Evolutionary conservation across 495 filamentous ascomycete genomes (phyloP).

Genomic region (Stereocaulon alpinum): DNA sequence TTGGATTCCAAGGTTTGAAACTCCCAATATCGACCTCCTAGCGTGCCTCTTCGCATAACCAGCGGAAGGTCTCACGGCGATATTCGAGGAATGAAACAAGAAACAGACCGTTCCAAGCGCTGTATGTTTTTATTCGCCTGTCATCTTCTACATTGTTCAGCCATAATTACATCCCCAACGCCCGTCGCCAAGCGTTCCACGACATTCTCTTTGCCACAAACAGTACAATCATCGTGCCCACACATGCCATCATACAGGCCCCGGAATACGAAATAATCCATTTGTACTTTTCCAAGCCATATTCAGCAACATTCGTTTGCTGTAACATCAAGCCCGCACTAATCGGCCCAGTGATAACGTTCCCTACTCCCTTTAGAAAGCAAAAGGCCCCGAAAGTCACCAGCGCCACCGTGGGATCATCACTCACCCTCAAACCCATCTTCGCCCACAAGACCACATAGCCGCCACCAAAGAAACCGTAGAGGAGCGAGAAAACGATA

Average conservation of each 20-base stretch:
- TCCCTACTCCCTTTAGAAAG: slow-evolving; percentile 42
- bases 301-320: not conserved
- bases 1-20: too few species aligned
- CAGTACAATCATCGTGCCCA: not conserved
- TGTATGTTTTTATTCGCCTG: too few species aligned
- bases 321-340: slow-evolving; percentile 33
- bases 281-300: not conserved
- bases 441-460: slow-evolving; percentile 39
- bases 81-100: too few species aligned
- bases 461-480: slow-evolving; percentile 44
- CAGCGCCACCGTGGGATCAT: slow-evolving; percentile 27
- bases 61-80: too few species aligned
- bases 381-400: slow-evolving; percentile 41
- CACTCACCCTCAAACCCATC: slow-evolving; percentile 34
- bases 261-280: slow-evolving; percentile 7
- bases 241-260: slow-evolving; percentile 2
- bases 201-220: not conserved
- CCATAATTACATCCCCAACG: too few species aligned
- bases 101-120: too few species aligned
- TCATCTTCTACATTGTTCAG: too few species aligned
- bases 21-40: too few species aligned
- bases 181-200: too few species aligned
- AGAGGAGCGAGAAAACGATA: slow-evolving; percentile 43
- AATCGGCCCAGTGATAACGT: slow-evolving; percentile 37
- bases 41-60: too few species aligned